Base-by-base conservation (phyloP, 805 yeast genomes). In the Brettanomyces custersianus region DNA sequence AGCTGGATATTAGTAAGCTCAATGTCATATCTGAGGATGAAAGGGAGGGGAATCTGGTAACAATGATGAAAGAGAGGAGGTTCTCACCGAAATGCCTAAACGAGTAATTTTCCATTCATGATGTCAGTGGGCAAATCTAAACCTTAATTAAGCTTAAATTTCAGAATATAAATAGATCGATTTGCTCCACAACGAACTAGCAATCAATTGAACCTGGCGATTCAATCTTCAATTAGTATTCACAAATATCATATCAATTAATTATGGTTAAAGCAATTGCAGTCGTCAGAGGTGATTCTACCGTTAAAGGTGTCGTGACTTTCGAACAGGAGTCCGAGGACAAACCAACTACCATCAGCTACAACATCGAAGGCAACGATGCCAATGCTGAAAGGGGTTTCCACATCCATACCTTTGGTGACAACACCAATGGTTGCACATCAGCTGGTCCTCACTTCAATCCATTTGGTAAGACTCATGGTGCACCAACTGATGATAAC, bases 371-470 rank as follows among this genome's bases (percentile, higher is more conserved):
- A 40, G 98, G 98, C 61, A 85, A 87, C 65, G 79, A 76, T 47
- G 69, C 96, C 42, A 80, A 84, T 55, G 90, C 95, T 35, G 67
- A 72, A 59, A 80, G 95, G 66, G 98, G 98, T 36, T 90, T 92
- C 95, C 98, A 92, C 74, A 69, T 92, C 59, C 98, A 92, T 67
- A 81, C 85, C 59, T 92, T 92, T 56, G 98, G 98, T 69, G 98
- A 92, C 72, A 86, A 85, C 78, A 86, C 98, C 66, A 92, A 92
- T 63, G 98, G 98, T 48, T 92, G 98, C 70, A 90, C 95, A 42
- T 84, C 95, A 48, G 96, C 96, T 37, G 96, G 96, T 57, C 95
- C 96, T 41, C 96, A 88, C 69, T 87, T 86, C 76, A 80, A 88
- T 74, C 96, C 96, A 49, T 81, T 80, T 60, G 71, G 74, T 43